These are phyloP conservation scores for Kandelia obovata DNA, from an alignment of 345 rosid genomes.

Conservation along the genomic window DNA sequence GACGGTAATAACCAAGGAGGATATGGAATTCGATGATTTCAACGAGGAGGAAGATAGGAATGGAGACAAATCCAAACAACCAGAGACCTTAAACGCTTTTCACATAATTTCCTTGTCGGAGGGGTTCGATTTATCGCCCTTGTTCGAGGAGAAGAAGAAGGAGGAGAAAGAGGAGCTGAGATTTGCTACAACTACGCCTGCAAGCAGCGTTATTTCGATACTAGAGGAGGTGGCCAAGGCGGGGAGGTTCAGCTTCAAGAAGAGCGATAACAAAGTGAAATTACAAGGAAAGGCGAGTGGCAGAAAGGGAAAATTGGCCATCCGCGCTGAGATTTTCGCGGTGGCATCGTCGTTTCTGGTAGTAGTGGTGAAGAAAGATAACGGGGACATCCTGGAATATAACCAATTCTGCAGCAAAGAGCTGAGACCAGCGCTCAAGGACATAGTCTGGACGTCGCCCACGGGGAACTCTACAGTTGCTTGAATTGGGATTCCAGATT, in stretches of 20 bases:
- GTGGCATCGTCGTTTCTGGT: slow-evolving; percentile 71
- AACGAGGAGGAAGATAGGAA: slow-evolving; percentile 15
- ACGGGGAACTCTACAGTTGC: slow-evolving; percentile 42
- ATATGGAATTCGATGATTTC: slow-evolving; percentile 33
- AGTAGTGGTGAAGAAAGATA: slow-evolving; percentile 91
- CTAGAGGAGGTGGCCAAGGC: slow-evolving; percentile 73
- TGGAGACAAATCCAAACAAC: slow-evolving; percentile 35
- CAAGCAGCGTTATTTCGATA: slow-evolving; percentile 77
- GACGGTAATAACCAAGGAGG: slow-evolving; percentile 22
- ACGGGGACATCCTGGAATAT: slow-evolving; percentile 83
- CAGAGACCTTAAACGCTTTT: slow-evolving; percentile 77
- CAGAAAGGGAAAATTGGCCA: slow-evolving; percentile 78
- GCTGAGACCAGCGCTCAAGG: slow-evolving; percentile 87
- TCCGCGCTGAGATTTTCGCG: slow-evolving; percentile 73
- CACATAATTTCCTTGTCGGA: slow-evolving; percentile 84
- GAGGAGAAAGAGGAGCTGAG: slow-evolving; percentile 77
- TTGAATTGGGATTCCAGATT: slow-evolving; percentile 21
- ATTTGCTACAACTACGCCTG: slow-evolving; percentile 75
- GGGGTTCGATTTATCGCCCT: slow-evolving; percentile 82
- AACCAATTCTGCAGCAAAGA: slow-evolving; percentile 82
- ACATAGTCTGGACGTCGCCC: slow-evolving; percentile 70
- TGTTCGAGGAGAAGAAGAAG: slow-evolving; percentile 84
- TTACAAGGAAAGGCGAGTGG: slow-evolving; percentile 76
- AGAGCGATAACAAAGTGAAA: slow-evolving; percentile 69
- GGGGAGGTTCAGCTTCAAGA: slow-evolving; percentile 61